phyloP scores from a whole-genome alignment of 768 basidiomycete species.

The Porpolomopsis calyptriformis region DNA sequence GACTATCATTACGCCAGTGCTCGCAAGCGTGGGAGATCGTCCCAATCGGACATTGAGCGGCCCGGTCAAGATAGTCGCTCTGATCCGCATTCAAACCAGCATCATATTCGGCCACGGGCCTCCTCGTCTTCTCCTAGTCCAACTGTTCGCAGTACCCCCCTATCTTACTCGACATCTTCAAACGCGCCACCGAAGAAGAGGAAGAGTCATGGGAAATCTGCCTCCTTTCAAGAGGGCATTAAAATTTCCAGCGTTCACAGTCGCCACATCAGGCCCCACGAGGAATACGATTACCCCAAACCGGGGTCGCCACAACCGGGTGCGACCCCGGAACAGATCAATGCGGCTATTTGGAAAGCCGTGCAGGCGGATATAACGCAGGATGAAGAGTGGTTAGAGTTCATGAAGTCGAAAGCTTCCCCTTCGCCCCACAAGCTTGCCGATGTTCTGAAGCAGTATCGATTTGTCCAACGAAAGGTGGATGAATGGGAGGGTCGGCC shows the following conservation, averaged over 20 bases:
- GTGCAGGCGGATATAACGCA: constrained; percentile 35
- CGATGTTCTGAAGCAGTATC: constrained; percentile 39
- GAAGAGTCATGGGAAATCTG: constrained; percentile 2
- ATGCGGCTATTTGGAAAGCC: constrained; percentile 32
- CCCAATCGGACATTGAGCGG: neutral
- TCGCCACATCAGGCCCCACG: neutral
- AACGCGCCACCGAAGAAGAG: constrained; percentile 4
- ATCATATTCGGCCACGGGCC: neutral
- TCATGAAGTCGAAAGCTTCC: constrained; percentile 29
- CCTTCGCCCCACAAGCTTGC: constrained; percentile 29
- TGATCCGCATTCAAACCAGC: neutral
- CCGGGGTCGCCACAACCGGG: neutral
- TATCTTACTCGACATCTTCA: neutral
- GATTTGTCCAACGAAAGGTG: constrained; percentile 40
- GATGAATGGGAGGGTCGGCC: constrained; percentile 33
- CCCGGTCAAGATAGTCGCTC: neutral
- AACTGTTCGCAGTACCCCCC: neutral
- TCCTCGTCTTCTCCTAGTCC: neutral
- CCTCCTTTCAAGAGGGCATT: constrained; percentile 1
- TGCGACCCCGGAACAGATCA: constrained; percentile 23
- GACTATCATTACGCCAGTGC: neutral
- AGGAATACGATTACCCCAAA: neutral
- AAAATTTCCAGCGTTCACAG: neutral
- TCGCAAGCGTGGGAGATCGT: neutral
- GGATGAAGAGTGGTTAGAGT: constrained; percentile 35